phyloP scores from a whole-genome alignment of 2,329 filamentous ascomycete species.

The Claviceps sp. region DNA sequence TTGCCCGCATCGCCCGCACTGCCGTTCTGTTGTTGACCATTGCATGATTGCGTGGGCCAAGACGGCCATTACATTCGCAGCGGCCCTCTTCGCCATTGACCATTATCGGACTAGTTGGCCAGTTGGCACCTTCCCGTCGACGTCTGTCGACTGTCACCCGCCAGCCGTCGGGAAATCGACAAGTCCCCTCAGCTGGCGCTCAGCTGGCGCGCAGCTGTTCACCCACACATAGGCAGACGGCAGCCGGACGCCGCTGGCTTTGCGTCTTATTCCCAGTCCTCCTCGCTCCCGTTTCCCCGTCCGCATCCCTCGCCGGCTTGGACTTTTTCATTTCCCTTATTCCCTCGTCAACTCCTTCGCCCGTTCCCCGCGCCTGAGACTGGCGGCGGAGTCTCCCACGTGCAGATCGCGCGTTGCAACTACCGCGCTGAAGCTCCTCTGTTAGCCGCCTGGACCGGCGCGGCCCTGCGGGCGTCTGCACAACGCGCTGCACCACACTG shows the following conservation, averaged over 20 bases:
- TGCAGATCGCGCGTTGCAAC: neutral
- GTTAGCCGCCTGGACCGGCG: neutral
- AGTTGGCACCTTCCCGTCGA: neutral
- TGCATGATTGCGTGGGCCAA: no score
- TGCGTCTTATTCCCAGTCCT: slow-evolving; percentile 8
- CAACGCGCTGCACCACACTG: neutral
- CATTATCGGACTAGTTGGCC: neutral
- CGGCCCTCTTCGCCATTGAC: no score
- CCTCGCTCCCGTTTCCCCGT: slow-evolving; percentile 7
- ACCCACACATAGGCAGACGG: neutral
- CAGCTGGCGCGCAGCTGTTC: neutral
- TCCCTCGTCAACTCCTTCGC: neutral
- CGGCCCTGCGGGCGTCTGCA: neutral
- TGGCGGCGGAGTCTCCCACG: neutral
- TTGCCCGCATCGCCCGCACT: no score
- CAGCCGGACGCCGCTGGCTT: neutral
- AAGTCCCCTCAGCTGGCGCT: neutral
- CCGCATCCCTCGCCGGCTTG: slow-evolving; percentile 1
- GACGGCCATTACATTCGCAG: no score
- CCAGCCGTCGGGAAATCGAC: neutral
- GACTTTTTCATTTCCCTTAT: slow-evolving; percentile 1
- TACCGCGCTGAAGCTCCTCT: neutral
- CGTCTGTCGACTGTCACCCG: neutral
- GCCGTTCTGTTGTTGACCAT: no score
- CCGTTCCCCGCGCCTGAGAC: neutral